Evolutionary conservation across 2,329 filamentous ascomycete species (phyloP), one percentile per base, ranked within the genome.

Genomic region (Cryphonectria naterciae): DNA sequence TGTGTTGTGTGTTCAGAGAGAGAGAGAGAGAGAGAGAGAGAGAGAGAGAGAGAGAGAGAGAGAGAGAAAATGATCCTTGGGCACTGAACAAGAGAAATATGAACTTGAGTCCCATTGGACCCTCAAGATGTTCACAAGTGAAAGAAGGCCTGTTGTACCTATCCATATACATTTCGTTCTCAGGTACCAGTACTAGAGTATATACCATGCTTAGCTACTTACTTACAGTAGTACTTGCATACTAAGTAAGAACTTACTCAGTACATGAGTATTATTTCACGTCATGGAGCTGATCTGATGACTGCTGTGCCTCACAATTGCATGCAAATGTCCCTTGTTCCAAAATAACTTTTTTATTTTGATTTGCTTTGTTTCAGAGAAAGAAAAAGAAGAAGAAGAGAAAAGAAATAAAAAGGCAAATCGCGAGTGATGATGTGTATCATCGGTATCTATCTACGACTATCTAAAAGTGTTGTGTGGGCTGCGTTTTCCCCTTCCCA

Each of bases 381-480:
- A 10, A n/a, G 25, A 25, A 60, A 60, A n/a, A 15, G 11, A 58
- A 37, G 2, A 11, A 28, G 13, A 35, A 22, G 19, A 19, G 17
- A 39, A 5, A 37, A 61, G 37, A 11, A 11, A 32, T 35, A 41
- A 17, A 13, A 41, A 32, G 43, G 54, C 43, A 49, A 70, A 22
- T 39, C 54, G 64, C 64, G 52, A 49, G 70, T 65, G 68, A 70
- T 72, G 70, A 72, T 72, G 70, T 70, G 70, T 62, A 72, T 72
- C 70, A 72, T 61, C 70, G 70, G 68, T 72, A 72, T 72, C 70
- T 72, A 72, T 70, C 70, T 72, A 72, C 68, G 68, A 65, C 70
- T 72, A 72, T 72, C 70, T 72, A 72, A 70, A 65, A 22, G 46
- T 37, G 70, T 37, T 46, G 56, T 61, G 61, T 32, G 32, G 32